Evolutionary conservation across 805 yeast species (phyloP), one percentile per base, ranked within the genome.

Genomic region (Metschnikowia bowlesiae): DNA sequence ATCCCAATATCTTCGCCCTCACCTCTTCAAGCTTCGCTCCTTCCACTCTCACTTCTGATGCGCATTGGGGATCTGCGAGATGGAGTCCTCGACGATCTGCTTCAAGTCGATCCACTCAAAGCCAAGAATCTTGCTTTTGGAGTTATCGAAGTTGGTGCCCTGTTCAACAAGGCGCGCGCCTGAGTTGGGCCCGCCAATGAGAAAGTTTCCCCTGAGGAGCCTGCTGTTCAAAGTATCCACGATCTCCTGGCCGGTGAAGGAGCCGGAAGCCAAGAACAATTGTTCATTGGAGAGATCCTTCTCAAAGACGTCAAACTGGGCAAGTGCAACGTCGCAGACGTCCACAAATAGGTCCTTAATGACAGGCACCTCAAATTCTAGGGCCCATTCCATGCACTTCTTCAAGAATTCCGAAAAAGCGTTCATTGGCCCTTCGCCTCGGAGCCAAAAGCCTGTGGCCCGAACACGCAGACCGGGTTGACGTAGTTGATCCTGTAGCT

Each of bases 391-490:
- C 37, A 70, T 67, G 44, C 73, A 62, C n/a, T 65, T 64, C 48
- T 74, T 73, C 18, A 80, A 75, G 51, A 79, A 36, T 55, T 66
- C 76, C 56, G 66, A 55, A 22, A 74, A 64, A 39, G 68, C 60
- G 59, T 67, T 70, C 61, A 64, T 33, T 62, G 55, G 13, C 60
- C 73, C 46, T 68, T 67, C 51, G 68, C 69, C 44, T 57, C 18
- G 18, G 18, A 16, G 18, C 18, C 61, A 36, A 55, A 56, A 13
- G 64, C 63, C 46, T 62, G 66, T 7, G 67, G 67, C 18, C 67
- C 67, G 39, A 62, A 61, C 7, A 61, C 64, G 47, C 48, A 61
- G 42, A 51, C 52, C 2, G 67, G 66, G 48, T 60, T 57, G 31
- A 62, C 57, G 37, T 51, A 51, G 36, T 75, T 67, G 46, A 81